phyloP scores from a whole-genome alignment of 139 green algal species.

The Ostreobium quekettii region DNA sequence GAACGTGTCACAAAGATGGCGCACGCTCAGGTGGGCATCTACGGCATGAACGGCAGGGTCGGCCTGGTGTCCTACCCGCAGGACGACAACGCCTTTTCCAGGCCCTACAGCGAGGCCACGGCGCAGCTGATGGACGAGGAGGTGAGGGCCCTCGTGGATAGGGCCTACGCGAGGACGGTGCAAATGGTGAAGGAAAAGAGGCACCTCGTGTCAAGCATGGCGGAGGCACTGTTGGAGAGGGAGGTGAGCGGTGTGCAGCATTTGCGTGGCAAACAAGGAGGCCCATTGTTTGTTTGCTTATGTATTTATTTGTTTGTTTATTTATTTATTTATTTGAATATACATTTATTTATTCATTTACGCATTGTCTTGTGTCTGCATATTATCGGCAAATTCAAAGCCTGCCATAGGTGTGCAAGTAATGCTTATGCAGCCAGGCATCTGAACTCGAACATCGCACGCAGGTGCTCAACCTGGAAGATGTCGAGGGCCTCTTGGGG shows the following conservation, averaged over 20 bases:
- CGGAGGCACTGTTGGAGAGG: slow-evolving; percentile 48
- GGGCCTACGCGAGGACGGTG: slow-evolving; percentile 76
- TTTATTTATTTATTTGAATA: slow-evolving; percentile 21
- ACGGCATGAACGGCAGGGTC: slow-evolving; percentile 92
- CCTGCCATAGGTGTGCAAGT: too few species aligned
- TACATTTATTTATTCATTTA: too few species aligned
- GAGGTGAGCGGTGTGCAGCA: slow-evolving; percentile 37
- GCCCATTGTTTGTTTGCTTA: neutral
- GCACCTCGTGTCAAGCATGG: slow-evolving; percentile 72
- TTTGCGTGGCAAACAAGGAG: neutral
- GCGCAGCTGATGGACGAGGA: slow-evolving; percentile 92
- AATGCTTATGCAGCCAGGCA: too few species aligned
- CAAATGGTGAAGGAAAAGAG: slow-evolving; percentile 76
- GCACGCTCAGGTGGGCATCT: slow-evolving; percentile 79
- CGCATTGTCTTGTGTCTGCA: too few species aligned
- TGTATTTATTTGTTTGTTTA: slow-evolving; percentile 6
- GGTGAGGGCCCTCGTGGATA: slow-evolving; percentile 73
- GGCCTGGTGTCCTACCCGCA: slow-evolving; percentile 91
- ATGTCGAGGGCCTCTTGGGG: slow-evolving; percentile 85
- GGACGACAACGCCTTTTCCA: slow-evolving; percentile 77
- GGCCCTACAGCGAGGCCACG: slow-evolving; percentile 93
- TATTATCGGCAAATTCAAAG: too few species aligned
- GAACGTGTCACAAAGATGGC: slow-evolving; percentile 95
- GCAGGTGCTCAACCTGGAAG: slow-evolving; percentile 83
- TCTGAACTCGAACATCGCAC: neutral